phyloP scores from a whole-genome alignment of 306 rosid genomes.

The Sphenostylis stenocarpa region DNA sequence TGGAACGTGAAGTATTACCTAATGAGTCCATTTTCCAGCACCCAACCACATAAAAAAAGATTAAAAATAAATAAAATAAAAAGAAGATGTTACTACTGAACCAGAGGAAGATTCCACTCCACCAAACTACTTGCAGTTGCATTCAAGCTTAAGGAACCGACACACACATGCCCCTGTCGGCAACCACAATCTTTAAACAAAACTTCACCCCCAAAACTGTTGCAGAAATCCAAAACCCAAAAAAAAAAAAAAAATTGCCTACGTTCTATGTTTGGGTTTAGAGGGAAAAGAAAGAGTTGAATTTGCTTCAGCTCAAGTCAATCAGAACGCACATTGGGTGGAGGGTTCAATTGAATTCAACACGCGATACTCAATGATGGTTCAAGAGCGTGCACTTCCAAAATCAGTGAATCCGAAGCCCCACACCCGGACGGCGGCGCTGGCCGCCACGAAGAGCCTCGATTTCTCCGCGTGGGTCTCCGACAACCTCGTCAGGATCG shows the following conservation, averaged over 20 bases:
- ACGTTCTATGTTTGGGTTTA: conserved; percentile 24
- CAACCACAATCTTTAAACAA: conserved; percentile 47
- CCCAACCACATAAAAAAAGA: conserved; percentile 18
- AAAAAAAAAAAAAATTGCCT: neutral
- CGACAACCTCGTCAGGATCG: conserved; percentile 64
- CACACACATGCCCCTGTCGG: conserved; percentile 52
- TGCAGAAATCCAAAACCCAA: neutral
- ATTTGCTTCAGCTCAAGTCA: conserved; percentile 39
- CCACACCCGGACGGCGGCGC: conserved; percentile 47
- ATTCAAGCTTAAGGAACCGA: conserved; percentile 67
- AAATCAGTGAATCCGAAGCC: conserved; percentile 63
- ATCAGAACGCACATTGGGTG: neutral
- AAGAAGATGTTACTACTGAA: neutral
- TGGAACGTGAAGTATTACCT: conserved; percentile 32
- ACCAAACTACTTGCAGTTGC: conserved; percentile 58
- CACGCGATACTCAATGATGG: conserved; percentile 50
- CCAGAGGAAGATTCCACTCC: conserved; percentile 37
- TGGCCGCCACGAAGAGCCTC: conserved; percentile 56
- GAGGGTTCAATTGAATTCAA: neutral
- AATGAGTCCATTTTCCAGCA: conserved; percentile 33
- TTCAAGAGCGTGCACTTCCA: conserved; percentile 73
- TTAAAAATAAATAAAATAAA: neutral
- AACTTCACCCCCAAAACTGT: neutral
- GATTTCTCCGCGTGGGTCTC: conserved; percentile 85
- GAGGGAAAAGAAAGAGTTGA: neutral